phyloP scores from a whole-genome alignment of 306 rosid genomes.

The Ormosia semicastrata region DNA sequence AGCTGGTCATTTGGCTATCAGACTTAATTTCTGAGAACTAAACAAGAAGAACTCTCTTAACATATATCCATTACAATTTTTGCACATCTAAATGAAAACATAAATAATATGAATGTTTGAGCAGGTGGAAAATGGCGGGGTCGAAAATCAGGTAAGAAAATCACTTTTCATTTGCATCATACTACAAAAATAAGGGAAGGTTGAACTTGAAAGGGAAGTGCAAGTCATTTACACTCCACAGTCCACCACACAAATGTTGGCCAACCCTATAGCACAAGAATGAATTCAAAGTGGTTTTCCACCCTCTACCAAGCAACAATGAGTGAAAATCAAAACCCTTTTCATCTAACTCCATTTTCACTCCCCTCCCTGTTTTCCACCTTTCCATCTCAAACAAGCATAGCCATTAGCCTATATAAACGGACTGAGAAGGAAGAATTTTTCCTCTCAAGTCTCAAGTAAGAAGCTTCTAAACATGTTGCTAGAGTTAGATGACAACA shows the following conservation, averaged over 20 bases:
- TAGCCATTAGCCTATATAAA: neutral
- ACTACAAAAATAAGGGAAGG: neutral
- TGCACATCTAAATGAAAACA: neutral
- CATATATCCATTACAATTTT: constrained; percentile 1
- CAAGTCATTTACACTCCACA: neutral
- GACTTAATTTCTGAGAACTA: neutral
- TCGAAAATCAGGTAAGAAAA: neutral
- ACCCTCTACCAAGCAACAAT: constrained; percentile 9
- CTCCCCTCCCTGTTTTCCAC: neutral
- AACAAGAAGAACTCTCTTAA: neutral
- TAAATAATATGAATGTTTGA: neutral
- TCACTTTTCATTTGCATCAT: neutral
- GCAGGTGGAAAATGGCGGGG: neutral
- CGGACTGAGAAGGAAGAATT: neutral
- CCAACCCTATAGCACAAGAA: neutral
- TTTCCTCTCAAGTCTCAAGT: neutral
- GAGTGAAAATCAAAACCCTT: neutral
- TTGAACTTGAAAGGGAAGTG: neutral
- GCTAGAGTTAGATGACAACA: neutral
- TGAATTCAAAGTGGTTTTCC: neutral
- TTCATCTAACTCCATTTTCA: neutral
- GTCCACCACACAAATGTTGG: neutral
- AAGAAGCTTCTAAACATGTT: neutral
- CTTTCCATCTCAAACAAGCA: neutral
- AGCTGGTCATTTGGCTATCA: neutral